These are phyloP conservation scores for Talaromyces sp. DNA, from an alignment of 2,329 filamentous ascomycete species.

Conservation along the genomic window DNA sequence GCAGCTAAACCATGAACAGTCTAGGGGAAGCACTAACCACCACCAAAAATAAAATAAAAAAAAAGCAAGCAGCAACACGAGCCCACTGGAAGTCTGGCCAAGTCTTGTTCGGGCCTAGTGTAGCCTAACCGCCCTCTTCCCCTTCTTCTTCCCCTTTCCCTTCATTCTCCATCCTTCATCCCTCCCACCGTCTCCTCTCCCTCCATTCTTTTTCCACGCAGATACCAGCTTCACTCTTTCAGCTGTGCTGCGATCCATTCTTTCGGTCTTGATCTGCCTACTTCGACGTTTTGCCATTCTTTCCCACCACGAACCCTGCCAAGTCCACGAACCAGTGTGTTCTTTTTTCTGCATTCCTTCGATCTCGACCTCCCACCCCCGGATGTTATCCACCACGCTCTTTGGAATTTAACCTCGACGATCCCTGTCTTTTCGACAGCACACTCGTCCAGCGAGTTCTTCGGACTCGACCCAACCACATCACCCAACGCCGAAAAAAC, in stretches of 20 bases:
- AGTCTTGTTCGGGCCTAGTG: background rate
- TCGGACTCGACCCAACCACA: background rate
- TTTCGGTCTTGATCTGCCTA: conserved; percentile 32
- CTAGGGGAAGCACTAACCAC: conserved; percentile 4
- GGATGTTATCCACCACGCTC: conserved; percentile 22
- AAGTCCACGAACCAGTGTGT: conserved; percentile 12
- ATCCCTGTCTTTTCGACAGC: conserved; percentile 17
- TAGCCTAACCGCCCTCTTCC: conserved; percentile 3
- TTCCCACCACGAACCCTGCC: conserved; percentile 19
- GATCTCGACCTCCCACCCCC: conserved; percentile 8
- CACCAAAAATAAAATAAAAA: conserved; percentile 1
- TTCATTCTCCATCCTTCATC: conserved; percentile 8
- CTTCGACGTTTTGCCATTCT: conserved; percentile 11
- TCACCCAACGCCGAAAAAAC: background rate
- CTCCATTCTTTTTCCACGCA: conserved; percentile 38
- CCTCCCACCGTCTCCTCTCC: conserved; percentile 11
- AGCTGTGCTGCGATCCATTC: conserved; percentile 60
- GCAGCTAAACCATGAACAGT: conserved; percentile 2
- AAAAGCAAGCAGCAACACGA: too few species aligned
- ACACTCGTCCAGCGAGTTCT: background rate
- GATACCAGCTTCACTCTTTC: conserved; percentile 67
- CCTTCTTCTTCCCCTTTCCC: conserved; percentile 27
- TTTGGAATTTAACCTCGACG: conserved; percentile 21
- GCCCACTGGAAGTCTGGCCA: too few species aligned
- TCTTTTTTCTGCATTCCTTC: conserved; percentile 15